phyloP scores from a whole-genome alignment of 768 basidiomycete species.

The Clitopilus hobsonii region DNA sequence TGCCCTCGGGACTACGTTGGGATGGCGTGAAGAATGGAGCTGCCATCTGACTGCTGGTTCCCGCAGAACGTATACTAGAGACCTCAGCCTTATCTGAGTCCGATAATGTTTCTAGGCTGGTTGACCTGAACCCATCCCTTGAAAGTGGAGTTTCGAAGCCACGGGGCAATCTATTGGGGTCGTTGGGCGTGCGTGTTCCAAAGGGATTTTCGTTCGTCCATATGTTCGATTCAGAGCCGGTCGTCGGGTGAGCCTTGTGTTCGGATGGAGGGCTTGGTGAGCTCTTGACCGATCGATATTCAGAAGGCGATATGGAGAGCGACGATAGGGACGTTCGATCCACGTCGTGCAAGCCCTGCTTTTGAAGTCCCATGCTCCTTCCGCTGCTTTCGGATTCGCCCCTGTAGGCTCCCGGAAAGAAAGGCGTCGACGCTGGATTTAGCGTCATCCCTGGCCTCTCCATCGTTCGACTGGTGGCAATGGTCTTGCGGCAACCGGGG shows the following conservation, averaged over 20 bases:
- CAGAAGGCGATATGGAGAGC: slow-evolving; percentile 56
- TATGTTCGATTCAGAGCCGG: neutral
- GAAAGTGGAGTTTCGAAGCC: slow-evolving; percentile 28
- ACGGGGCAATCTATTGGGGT: slow-evolving; percentile 39
- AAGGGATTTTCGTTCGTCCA: slow-evolving; percentile 5
- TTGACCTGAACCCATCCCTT: slow-evolving; percentile 47
- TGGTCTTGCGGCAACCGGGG: slow-evolving; percentile 33
- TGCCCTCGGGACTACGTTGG: slow-evolving; percentile 31
- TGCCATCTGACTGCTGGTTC: slow-evolving; percentile 9
- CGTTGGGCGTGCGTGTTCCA: slow-evolving; percentile 19
- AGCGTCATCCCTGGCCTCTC: slow-evolving; percentile 72
- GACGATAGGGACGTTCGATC: slow-evolving; percentile 51
- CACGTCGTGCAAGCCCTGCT: slow-evolving; percentile 40
- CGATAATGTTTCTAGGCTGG: slow-evolving; percentile 46
- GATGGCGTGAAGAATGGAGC: slow-evolving; percentile 36
- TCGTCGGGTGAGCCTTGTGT: slow-evolving; percentile 28
- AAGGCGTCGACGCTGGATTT: slow-evolving; percentile 80
- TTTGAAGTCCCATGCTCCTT: slow-evolving; percentile 40
- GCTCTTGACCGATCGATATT: slow-evolving; percentile 62
- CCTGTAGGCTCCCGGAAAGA: slow-evolving; percentile 69
- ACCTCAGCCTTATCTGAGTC: slow-evolving; percentile 44
- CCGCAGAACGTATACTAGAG: neutral
- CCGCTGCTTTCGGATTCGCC: slow-evolving; percentile 50
- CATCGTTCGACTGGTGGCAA: slow-evolving; percentile 44
- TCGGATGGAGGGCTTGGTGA: slow-evolving; percentile 59